Evolutionary conservation across 371 early-diverging fungal species (phyloP).

Genomic region (Actinomortierella wolfii): DNA sequence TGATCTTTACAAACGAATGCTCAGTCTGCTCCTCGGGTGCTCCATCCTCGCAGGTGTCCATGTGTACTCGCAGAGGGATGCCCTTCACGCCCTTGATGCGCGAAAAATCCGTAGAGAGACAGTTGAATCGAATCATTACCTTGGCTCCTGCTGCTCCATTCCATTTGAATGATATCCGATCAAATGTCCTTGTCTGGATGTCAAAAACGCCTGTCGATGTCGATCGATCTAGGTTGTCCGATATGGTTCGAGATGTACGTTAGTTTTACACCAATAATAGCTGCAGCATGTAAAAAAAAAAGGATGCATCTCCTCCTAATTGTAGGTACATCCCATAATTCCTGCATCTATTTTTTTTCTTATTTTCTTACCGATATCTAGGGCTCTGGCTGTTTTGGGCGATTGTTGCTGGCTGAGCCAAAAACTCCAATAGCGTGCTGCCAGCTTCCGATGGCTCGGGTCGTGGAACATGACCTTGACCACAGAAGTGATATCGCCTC

Average conservation of each 20-base stretch:
- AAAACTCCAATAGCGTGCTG: slow-evolving; percentile 75
- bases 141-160: slow-evolving; percentile 72
- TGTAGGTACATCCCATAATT: too few relatives aligned
- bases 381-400: slow-evolving; percentile 65
- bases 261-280: background rate
- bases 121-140: slow-evolving; percentile 75
- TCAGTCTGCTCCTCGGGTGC: slow-evolving; percentile 33
- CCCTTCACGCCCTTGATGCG: slow-evolving; percentile 87
- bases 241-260: background rate
- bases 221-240: slow-evolving; percentile 49
- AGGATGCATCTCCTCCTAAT: background rate
- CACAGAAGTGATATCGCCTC: slow-evolving; percentile 59
- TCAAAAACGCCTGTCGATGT: slow-evolving; percentile 56
- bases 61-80: slow-evolving; percentile 72
- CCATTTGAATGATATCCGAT: slow-evolving; percentile 79
- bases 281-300: background rate
- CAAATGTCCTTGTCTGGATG: slow-evolving; percentile 65
- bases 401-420: slow-evolving; percentile 75
- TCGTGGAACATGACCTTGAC: slow-evolving; percentile 77
- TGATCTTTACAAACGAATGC: slow-evolving; percentile 62
- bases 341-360: background rate
- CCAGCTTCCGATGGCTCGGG: slow-evolving; percentile 70
- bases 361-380: slow-evolving; percentile 60
- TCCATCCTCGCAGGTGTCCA: slow-evolving; percentile 48
- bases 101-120: slow-evolving; percentile 84